Base-by-base conservation (phyloP, 805 yeast species). In the Deakozyma indianensis region DNA sequence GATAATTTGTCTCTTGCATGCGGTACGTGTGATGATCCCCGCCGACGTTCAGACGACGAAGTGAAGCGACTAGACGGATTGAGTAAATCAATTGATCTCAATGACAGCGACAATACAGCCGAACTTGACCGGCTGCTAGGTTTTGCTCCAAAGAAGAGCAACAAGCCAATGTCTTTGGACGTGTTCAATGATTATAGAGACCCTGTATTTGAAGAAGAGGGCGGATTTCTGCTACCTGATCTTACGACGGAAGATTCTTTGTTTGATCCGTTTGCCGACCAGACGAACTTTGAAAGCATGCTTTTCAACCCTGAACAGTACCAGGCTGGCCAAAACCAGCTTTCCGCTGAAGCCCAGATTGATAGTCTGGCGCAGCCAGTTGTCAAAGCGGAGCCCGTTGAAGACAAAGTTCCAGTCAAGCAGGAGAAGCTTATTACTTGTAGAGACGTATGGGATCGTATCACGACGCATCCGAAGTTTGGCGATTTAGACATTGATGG, bases 391-490 rank as follows among this genome's bases (percentile, higher is more conserved):
- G 21, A 15, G 3, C 50, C 43, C 4, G 52, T 46, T 7, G 56
- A 51, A 22, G 64, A 59, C 20, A 50, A 53, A 5, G 63, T 62
- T 21, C 65, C 66, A 2, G 60, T 56, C 2, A 49, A 52, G 4
- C 45, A 50, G 20, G 50, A 54, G 29, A 56, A 53, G 47, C 51
- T 61, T 53, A 64, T 83, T 64, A 77, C 77, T 57, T 92, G 98
- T 63, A 76, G 94, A 0, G 96, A 87, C 53, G 81, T 90, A 15
- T 92, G 98, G 98, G 97, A 90, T 62, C 74, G 97, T 57, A 82
- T 92, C 32, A 83, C 96, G 1, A 64, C 92, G 21, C 97, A 92
- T 69, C 97, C 98, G 27, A 77, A 82, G 59, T 92, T 88, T 62
- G 78, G 92, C 3, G 96, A 88, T 48, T 70, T 92, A 45, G 98